Base-by-base conservation (phyloP, 1,284 basidiomycete species). In the Ceratobasidium sp. region DNA sequence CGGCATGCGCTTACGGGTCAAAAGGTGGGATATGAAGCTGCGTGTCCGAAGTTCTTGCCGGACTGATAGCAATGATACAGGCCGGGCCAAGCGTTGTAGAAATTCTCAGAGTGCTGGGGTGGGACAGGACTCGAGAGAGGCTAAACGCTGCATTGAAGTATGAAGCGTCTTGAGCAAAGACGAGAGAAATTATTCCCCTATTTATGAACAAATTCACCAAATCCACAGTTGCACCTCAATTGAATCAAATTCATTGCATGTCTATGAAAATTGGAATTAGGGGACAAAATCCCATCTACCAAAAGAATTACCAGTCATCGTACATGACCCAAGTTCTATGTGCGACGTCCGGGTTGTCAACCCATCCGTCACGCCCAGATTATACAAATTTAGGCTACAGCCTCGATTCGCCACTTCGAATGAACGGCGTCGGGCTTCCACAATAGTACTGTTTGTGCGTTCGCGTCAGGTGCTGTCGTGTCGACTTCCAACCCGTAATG, bases 1-100 rank as follows among this genome's bases (percentile, higher is more conserved):
- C 82, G 95, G 60, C 87, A 92, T 77, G 91, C 90, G 1, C 80
- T 96, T 74, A 94, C 91, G 0, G 93, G 89, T 0, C 86, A 88
- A 81, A 92, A 92, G 86, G 94, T 92, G 65, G 32, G 84, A 79
- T 32, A n/a, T 60, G 5, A 70, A 26, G 2, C 5, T 18, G 9
- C 32, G 55, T 16, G 36, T 14, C 58, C 43, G 23, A 57, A 58
- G 43, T 12, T 41, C 18, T 12, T 32, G 58, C 28, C 14, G 18
- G 28, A 9, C 18, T 12, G 50, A 1, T 12, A 43, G n/a, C 64
- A 32, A 67, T 53, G 30, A 3, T 30, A 26, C 62, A 87, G 85
- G 80, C 81, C 18, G 87, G 86, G 1, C 86, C 87, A 0, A 83
- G 82, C 26, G 74, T 88, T 1, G 81, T 82, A 0, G 83, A 84